Percentiles rank a stretch among this genome's conserved stretches.
Conservation (phyloP, 257 asterid genomes). For the Solanum corneliomulleri region DNA sequence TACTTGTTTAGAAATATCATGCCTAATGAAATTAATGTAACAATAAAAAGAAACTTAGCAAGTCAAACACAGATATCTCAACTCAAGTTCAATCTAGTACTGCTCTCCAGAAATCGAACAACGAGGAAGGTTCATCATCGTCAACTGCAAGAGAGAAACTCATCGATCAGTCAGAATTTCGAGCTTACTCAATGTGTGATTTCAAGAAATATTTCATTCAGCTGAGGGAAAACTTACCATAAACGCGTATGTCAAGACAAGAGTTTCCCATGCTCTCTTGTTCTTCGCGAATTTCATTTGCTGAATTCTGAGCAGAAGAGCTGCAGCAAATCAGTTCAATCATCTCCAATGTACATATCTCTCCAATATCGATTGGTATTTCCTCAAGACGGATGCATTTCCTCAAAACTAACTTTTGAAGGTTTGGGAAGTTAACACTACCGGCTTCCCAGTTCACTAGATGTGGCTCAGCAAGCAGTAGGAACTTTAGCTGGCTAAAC, state of each 20-base stretch:
- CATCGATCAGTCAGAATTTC: neutral
- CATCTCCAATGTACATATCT: slow-evolving; percentile 7
- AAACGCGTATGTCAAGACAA: neutral
- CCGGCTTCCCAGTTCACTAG: neutral
- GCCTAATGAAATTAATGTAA: neutral
- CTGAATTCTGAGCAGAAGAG: slow-evolving; percentile 13
- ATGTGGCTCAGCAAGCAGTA: neutral
- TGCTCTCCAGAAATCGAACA: neutral
- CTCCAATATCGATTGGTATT: slow-evolving; percentile 3
- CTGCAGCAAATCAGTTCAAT: slow-evolving; percentile 16
- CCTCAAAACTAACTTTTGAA: neutral
- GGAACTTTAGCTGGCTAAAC: neutral
- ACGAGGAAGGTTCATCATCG: neutral
- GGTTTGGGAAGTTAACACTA: slow-evolving; percentile 10
- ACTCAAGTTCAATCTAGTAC: neutral
- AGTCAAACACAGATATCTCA: neutral
- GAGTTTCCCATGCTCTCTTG: slow-evolving; percentile 20
- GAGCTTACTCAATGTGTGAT: neutral
- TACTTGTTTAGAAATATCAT: too few relatives aligned
- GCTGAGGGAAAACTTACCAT: neutral
- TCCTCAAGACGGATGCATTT: slow-evolving; percentile 5
- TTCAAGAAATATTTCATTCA: neutral
- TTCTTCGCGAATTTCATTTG: slow-evolving; percentile 14
- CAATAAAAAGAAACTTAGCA: neutral
- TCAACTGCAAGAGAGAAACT: neutral